A percentile compares a stretch with the other conserved stretches of the same genome.
Evolutionary conservation across 1,139 yeast genomes (phyloP).

Genomic region (Taphrina confusa): DNA sequence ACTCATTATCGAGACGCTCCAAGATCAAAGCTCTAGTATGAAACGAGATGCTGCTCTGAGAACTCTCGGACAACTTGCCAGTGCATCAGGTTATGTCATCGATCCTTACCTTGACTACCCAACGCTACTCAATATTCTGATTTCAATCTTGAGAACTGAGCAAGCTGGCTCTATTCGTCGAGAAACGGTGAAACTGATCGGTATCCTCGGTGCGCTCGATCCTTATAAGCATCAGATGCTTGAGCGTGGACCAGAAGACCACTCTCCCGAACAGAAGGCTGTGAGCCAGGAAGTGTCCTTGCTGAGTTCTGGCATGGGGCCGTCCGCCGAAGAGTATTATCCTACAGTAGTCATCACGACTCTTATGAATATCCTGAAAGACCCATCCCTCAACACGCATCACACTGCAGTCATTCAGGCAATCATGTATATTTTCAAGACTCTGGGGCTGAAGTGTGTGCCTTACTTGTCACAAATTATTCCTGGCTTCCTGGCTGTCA

Average conservation of each 20-base stretch:
- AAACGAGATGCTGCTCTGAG: slow-evolving; percentile 88
- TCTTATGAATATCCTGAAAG: slow-evolving; percentile 77
- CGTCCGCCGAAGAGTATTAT: slow-evolving; percentile 88
- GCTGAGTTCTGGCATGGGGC: slow-evolving; percentile 90
- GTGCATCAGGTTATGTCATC: slow-evolving; percentile 91
- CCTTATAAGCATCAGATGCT: slow-evolving; percentile 94
- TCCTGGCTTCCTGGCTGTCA: slow-evolving; percentile 82
- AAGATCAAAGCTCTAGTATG: slow-evolving; percentile 82
- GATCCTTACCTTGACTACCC: slow-evolving; percentile 93
- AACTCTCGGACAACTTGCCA: slow-evolving; percentile 82
- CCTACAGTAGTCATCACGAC: slow-evolving; percentile 93
- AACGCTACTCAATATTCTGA: slow-evolving; percentile 75
- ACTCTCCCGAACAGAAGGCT: slow-evolving; percentile 70
- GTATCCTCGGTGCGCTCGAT: slow-evolving; percentile 93
- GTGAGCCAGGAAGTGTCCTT: slow-evolving; percentile 76
- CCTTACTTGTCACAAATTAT: slow-evolving; percentile 81
- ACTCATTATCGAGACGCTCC: slow-evolving; percentile 77
- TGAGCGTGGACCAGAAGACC: slow-evolving; percentile 63
- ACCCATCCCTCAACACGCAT: slow-evolving; percentile 78
- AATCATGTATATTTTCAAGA: slow-evolving; percentile 83
- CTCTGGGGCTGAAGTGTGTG: slow-evolving; percentile 84
- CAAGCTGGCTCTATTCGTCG: slow-evolving; percentile 71
- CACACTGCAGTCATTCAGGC: slow-evolving; percentile 92
- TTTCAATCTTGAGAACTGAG: slow-evolving; percentile 78
- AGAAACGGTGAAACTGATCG: slow-evolving; percentile 83